Evolutionary conservation across 441 rosid genomes (phyloP).

Genomic region (Adansonia grandidieri): DNA sequence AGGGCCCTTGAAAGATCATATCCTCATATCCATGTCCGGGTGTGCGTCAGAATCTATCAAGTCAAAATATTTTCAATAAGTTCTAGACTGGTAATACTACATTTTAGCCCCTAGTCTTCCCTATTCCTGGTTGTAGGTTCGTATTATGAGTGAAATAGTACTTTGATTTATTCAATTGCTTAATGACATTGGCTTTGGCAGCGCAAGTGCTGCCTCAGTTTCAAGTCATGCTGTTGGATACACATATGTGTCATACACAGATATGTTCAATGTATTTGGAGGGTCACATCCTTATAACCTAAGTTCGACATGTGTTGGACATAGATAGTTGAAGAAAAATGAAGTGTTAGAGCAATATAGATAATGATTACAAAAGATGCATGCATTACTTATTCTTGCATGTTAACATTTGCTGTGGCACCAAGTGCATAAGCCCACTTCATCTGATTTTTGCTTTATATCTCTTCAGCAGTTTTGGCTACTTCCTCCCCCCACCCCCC

Average conservation of each 20-base stretch:
- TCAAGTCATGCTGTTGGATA: not conserved
- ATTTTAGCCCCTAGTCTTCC: not conserved
- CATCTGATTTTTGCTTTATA: not conserved
- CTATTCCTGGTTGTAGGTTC: not conserved
- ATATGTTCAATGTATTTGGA: no score
- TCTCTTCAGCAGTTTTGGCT: not conserved
- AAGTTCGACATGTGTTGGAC: no score
- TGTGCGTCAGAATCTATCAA: not conserved
- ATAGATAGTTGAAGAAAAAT: no score
- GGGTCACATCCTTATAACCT: no score
- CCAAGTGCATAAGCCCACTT: not conserved
- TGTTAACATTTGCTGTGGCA: not conserved
- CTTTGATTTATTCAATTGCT: not conserved
- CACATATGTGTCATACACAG: no score
- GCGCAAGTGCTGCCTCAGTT: no score
- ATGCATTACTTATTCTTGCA: not conserved
- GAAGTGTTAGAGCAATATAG: no score
- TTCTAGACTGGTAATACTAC: not conserved
- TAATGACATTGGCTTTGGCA: not conserved
- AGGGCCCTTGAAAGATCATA: no score
- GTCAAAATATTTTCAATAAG: not conserved
- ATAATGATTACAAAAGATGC: no score
- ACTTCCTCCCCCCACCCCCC: no score
- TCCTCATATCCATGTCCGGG: no score
- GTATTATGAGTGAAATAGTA: not conserved